These are phyloP conservation scores for Reutealis trisperma DNA, from an alignment of 345 rosid genomes.

Conservation along the genomic window DNA sequence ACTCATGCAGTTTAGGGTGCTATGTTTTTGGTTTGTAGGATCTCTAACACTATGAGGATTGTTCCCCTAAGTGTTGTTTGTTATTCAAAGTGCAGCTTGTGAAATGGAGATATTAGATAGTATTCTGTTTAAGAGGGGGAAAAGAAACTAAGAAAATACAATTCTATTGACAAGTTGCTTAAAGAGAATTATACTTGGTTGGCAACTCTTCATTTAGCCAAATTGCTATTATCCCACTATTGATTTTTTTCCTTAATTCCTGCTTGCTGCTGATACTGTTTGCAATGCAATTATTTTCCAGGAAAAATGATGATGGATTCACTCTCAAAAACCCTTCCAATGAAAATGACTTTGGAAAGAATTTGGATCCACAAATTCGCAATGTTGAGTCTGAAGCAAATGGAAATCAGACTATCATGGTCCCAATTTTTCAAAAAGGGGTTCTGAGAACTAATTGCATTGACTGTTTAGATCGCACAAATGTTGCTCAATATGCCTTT, in stretches of 20 bases:
- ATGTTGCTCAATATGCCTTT: slow-evolving; percentile 91
- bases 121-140: neutral
- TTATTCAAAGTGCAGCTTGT: too few relatives aligned
- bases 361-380: slow-evolving; percentile 31
- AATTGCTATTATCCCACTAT: neutral
- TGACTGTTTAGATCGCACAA: slow-evolving; percentile 96
- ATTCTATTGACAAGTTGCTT: neutral
- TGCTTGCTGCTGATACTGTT: slow-evolving; percentile 3
- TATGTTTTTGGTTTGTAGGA: too few relatives aligned
- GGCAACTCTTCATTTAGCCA: neutral
- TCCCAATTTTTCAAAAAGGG: slow-evolving; percentile 70
- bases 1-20: too few relatives aligned
- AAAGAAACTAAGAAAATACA: neutral
- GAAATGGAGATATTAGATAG: neutral
- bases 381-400: slow-evolving; percentile 22
- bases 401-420: slow-evolving; percentile 35
- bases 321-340: slow-evolving; percentile 22
- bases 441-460: slow-evolving; percentile 95
- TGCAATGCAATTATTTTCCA: slow-evolving; percentile 39
- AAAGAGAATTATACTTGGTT: neutral
- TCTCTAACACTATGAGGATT: too few relatives aligned
- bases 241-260: neutral
- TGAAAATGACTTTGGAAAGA: slow-evolving; percentile 34
- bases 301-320: slow-evolving; percentile 40
- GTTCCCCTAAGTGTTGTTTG: too few relatives aligned